Evolutionary conservation across 306 rosid genomes (phyloP).

Genomic region (Fragaria ananassa): DNA sequence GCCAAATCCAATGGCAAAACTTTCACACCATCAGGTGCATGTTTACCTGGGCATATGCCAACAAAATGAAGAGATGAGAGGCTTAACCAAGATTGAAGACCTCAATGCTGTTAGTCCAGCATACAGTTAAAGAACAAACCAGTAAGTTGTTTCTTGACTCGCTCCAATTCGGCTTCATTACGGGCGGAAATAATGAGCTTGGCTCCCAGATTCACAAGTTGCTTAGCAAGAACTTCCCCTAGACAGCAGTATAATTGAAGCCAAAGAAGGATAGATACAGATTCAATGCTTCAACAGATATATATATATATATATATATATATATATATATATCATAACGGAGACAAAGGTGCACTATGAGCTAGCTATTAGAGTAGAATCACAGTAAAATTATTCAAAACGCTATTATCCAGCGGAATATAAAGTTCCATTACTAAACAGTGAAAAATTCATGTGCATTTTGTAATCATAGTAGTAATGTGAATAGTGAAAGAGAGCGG

Average conservation of each 20-base stretch:
- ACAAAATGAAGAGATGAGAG: slow-evolving; percentile 20
- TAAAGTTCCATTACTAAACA: background rate
- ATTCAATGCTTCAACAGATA: no score
- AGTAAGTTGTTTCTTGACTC: slow-evolving; percentile 63
- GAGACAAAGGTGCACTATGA: background rate
- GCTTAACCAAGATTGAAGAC: background rate
- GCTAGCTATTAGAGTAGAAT: background rate
- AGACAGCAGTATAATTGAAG: slow-evolving; percentile 18
- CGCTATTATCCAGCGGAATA: background rate
- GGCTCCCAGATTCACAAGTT: slow-evolving; percentile 84
- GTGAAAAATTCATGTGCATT: no score
- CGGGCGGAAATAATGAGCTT: slow-evolving; percentile 89
- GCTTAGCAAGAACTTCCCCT: slow-evolving; percentile 90
- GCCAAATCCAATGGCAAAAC: slow-evolving; percentile 76
- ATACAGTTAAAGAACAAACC: slow-evolving; percentile 44
- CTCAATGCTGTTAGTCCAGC: slow-evolving; percentile 7
- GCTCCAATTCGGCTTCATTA: slow-evolving; percentile 75
- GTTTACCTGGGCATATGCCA: slow-evolving; percentile 51
- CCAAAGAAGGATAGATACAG: no score
- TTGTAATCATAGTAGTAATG: background rate
- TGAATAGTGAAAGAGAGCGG: background rate
- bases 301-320: no score
- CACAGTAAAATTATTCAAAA: background rate
- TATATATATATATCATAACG: background rate
- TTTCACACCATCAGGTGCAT: slow-evolving; percentile 68